phyloP scores from a whole-genome alignment of 2,329 filamentous ascomycete species.

The Alternaria gansuensis region DNA sequence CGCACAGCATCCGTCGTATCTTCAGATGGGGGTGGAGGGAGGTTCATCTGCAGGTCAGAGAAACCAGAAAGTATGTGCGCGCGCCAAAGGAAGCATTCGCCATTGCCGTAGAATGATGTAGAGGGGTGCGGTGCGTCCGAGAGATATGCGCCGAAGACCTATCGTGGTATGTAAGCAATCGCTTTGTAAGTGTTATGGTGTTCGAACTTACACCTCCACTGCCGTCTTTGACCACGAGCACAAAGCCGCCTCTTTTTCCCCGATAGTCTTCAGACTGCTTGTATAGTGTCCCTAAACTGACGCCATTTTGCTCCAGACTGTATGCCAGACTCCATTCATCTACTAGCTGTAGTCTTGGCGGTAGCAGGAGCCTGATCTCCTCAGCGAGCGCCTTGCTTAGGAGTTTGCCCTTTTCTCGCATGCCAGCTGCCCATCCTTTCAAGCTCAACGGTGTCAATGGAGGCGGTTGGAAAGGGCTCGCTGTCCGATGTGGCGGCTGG shows the following conservation, averaged over 20 bases:
- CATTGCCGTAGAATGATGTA: conserved; percentile 90
- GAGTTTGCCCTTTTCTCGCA: conserved; percentile 68
- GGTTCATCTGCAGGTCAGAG: conserved; percentile 56
- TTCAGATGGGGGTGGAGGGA: conserved; percentile 74
- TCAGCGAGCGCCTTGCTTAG: conserved; percentile 80
- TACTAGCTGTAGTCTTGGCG: conserved; percentile 83
- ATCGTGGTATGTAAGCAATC: conserved; percentile 19
- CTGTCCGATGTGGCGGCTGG: conserved; percentile 67
- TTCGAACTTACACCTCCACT: conserved; percentile 71
- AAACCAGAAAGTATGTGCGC: conserved; percentile 70
- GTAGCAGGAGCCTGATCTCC: conserved; percentile 89
- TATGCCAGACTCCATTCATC: conserved; percentile 89
- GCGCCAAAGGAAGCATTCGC: conserved; percentile 94
- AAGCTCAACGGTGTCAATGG: conserved; percentile 84
- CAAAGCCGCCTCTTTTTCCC: conserved; percentile 80
- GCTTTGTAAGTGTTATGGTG: background rate
- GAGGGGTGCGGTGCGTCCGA: conserved; percentile 85
- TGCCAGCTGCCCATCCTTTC: conserved; percentile 70
- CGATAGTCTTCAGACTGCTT: conserved; percentile 75
- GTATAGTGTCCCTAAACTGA: conserved; percentile 86
- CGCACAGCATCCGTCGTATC: conserved; percentile 70
- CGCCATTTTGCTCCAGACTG: conserved; percentile 90
- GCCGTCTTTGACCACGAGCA: conserved; percentile 84
- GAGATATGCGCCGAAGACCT: conserved; percentile 90
- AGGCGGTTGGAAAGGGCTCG: conserved; percentile 85